Evolutionary conservation across 306 rosid genomes (phyloP), one percentile per base, ranked within the genome.

Genomic region (Medicago truncatula): DNA sequence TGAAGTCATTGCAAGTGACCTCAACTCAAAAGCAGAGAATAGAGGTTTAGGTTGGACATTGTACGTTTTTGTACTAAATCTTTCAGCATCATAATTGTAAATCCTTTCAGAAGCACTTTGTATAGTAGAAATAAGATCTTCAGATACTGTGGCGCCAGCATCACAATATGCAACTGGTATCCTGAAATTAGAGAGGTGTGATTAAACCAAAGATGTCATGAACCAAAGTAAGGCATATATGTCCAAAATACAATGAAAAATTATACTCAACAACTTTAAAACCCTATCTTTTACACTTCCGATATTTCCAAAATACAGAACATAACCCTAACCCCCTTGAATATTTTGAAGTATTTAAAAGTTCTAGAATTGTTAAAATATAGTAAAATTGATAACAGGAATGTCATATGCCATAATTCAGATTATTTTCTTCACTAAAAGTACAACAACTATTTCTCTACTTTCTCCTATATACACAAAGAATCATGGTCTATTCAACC

Each of bases 21-120:
- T 85, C 80, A 69, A 73, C 71, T 91, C 94, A 53, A 91, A 89
- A 70, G 96, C 98, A 16, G 98, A 91, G 70, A 82, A 87, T 34
- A 94, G 78, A 60, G 98, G 98, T 85, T 90, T 94, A 54, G 85
- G 84, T 79, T 88, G 89, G 43, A 94, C 64, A 20, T 76, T 80
- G 82, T 94, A 94, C 79, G 84, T 90, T 86, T 94, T 91, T 41
- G 89, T 76, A 78, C 83, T 78, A 76, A 78, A 74, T 23, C 14
- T 78, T 61, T 82, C 50, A 79, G 88, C 78, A 23, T 88, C 90
- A 39, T 81, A 54, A 70, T 70, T 69, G 71, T 78, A 82, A 76
- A 82, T 52, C 54, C 40, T 86, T 43, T 46, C 60, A 23, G 88
- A 71, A 63, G 89, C 75, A 61, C 85, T 87, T 70, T 43, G 81